Evolutionary conservation across 768 basidiomycete genomes (phyloP), one percentile per base, ranked within the genome.

Genomic region (Lactifluus hygrophoroides): DNA sequence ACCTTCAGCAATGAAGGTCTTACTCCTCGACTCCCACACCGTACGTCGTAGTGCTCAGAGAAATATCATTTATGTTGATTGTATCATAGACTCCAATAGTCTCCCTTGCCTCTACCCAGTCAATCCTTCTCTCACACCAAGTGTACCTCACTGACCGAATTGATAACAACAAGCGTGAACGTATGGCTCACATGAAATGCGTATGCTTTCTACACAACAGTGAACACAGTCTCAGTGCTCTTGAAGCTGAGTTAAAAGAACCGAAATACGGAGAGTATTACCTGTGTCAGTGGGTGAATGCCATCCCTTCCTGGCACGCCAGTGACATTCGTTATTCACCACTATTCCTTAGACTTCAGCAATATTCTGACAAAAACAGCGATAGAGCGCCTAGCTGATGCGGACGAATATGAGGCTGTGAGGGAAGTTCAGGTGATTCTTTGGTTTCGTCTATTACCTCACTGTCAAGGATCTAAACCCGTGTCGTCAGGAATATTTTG

Each of bases 231-330:
- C 75, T 99, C 35, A 84, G 84, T 55, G 88, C 87, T 25, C 77
- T 97, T 55, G 88, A 87, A 64, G 76, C 80, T 55, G 96, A 99
- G 69, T 77, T 99, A 34, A 79, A 78, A 37, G 88, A 92, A 67
- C 95, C 94, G 10, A 88, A 88, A 72, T 99, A 98, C 67, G 94
- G 94, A 70, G 93, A 94, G 75, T 99, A 99, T 74, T 98, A 95
- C 79, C 76, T 99, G 69, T 99, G 95, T 98, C 82, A 88, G 95
- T 92, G 77, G 80, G 86, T 88, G 83, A 80, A 76, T 80, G 74
- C 72, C 67, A 66, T 47, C 52, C 46, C 35, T 30, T 46, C 23
- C 46, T 47, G 44, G n/a, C 47, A 50, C 37, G 6, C 23, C 43
- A 25, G 50, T 58, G 49, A 57, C 47, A 57, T 50, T 42, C 35